A percentile compares a stretch with the other conserved stretches of the same genome.
Conservation (phyloP, 495 filamentous ascomycete genomes). For the Aspergillus biplanus region DNA sequence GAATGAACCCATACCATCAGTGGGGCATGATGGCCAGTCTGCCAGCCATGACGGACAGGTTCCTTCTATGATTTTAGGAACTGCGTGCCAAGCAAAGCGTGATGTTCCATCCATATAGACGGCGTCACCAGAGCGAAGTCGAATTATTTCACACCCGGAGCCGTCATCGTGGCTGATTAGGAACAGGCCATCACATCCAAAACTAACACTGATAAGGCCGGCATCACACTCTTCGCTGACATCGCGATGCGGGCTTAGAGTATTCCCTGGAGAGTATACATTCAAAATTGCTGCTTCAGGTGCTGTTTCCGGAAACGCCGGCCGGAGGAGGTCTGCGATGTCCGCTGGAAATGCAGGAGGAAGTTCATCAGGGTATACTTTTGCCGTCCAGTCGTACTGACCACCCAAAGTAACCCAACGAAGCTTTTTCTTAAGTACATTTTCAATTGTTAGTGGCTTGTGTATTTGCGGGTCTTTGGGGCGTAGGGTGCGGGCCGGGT, state of each 20-base stretch:
- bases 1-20: constrained; percentile 26
- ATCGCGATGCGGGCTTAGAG: constrained; percentile 85
- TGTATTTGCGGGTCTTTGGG: constrained; percentile 72
- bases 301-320: constrained; percentile 69
- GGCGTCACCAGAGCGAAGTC: constrained; percentile 77
- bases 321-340: constrained; percentile 63
- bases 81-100: constrained; percentile 91
- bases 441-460: constrained; percentile 66
- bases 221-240: constrained; percentile 78
- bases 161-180: constrained; percentile 46
- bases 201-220: constrained; percentile 79
- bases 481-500: constrained; percentile 39
- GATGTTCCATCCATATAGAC: constrained; percentile 80
- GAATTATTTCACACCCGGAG: constrained; percentile 58
- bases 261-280: constrained; percentile 85
- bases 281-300: constrained; percentile 92
- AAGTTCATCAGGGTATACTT: constrained; percentile 67
- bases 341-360: constrained; percentile 79
- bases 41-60: constrained; percentile 77
- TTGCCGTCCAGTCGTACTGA: constrained; percentile 92
- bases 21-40: constrained; percentile 69
- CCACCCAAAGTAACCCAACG: constrained; percentile 93
- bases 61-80: constrained; percentile 75
- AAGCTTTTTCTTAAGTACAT: constrained; percentile 73
- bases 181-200: constrained; percentile 89